Base-by-base conservation (phyloP, 1,284 basidiomycete genomes). In the Tausonia pullulans region DNA sequence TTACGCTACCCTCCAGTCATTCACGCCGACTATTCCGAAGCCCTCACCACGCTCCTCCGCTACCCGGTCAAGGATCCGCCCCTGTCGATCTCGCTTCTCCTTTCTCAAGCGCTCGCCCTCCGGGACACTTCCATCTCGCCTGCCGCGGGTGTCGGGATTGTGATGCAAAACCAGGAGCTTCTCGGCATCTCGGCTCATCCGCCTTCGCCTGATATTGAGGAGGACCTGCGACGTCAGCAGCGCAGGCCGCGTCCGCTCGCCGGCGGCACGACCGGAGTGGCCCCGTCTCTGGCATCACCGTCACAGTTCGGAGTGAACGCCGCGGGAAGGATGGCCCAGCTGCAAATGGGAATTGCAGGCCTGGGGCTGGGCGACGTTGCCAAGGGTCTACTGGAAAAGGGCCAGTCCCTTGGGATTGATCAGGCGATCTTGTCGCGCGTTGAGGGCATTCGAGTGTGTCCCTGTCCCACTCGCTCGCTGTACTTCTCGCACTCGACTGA, bases 21-120 rank as follows among this genome's bases (percentile, higher is more conserved):
- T 67, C 81, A 85, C 6, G 81, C 86, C 16, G 91, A 94, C 74
- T 93, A 95, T 73, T 89, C 85, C 65, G 82, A 80, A 0, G 86
- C 94, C 69, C 79, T 97, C 40, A 90, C 89, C 45, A 80, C 81
- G 67, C 81, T 96, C 39, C 78, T 97, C 41, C 87, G 88, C 67
- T 96, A 95, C 74, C 90, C 92, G 1, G 64, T 70, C 70, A 13
- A 48, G 68, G 27, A 27, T 39, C 66, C 71, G 5, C 83, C 60
- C 76, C 81, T 68, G 64, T 70, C 71, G 43, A 71, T 84, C 13
- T 80, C 79, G 13, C 79, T 95, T 41, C 81, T 97, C 39, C 75
- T 95, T 39, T 81, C 83, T 44, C 93, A 97, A 74, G 93, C 92
- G 0, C 74, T 88, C 52, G 82, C 84, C 7, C 76, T 97, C 2